Conservation (phyloP, 2,329 filamentous ascomycete species). For the Talaromyces verruculosus region DNA sequence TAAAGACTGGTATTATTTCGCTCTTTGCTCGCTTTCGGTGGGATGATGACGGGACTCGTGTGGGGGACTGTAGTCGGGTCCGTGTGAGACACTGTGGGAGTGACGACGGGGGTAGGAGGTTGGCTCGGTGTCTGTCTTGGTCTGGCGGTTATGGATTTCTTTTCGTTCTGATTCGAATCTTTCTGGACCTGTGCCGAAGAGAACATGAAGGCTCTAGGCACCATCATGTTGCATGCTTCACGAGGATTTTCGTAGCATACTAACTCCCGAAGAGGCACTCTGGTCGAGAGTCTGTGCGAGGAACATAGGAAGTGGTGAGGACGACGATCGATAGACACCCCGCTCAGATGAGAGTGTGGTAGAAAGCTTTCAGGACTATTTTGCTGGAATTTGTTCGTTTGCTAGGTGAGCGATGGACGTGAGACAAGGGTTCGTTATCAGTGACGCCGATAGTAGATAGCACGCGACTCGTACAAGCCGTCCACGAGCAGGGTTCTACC, state of each 20-base stretch:
- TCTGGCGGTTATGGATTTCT: conserved; percentile 7
- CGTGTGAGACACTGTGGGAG: conserved; percentile 21
- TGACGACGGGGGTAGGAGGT: conserved; percentile 23
- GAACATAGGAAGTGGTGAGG: conserved; percentile 35
- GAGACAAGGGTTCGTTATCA: conserved; percentile 13
- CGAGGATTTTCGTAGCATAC: conserved; percentile 23
- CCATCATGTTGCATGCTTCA: conserved; percentile 39
- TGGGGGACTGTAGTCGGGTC: conserved; percentile 24
- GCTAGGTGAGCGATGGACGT: neutral
- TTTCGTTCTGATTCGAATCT: conserved; percentile 25
- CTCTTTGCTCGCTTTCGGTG: conserved; percentile 34
- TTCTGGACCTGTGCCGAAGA: conserved; percentile 34
- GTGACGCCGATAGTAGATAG: conserved; percentile 7
- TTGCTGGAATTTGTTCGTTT: neutral
- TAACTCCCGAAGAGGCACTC: conserved; percentile 41
- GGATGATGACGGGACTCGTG: conserved; percentile 38
- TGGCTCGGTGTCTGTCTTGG: conserved; percentile 16
- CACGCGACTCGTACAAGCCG: conserved; percentile 15
- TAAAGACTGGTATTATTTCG: conserved; percentile 22
- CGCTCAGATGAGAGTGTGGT: neutral
- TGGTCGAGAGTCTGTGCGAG: conserved; percentile 42
- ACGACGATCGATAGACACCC: neutral
- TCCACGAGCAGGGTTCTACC: neutral
- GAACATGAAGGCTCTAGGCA: conserved; percentile 42
- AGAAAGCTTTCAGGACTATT: neutral